Percentiles rank a stretch among this genome's conserved stretches.
phyloP scores from a whole-genome alignment of 2,329 filamentous ascomycete species.

The Lecanicillium sp. region DNA sequence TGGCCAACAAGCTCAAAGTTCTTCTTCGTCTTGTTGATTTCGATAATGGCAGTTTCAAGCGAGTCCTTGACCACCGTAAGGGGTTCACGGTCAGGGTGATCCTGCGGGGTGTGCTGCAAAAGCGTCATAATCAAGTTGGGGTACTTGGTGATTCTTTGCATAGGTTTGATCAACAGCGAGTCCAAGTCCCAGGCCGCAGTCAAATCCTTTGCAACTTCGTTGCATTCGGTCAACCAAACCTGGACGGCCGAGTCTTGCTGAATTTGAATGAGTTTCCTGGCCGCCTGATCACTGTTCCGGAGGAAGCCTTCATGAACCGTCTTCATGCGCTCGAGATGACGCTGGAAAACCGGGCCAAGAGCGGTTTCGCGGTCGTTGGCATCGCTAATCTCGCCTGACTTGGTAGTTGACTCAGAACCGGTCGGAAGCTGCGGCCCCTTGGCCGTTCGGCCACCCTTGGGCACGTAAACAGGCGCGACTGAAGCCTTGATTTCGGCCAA shows the following conservation, averaged over 20 bases:
- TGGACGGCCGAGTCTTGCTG: conserved; percentile 58
- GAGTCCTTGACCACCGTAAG: conserved; percentile 49
- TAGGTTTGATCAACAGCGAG: conserved; percentile 93
- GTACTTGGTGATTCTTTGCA: conserved; percentile 91
- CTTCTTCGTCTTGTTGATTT: conserved; percentile 94
- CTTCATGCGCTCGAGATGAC: conserved; percentile 56
- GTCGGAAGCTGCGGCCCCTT: conserved; percentile 37
- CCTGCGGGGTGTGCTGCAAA: conserved; percentile 68
- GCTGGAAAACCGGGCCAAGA: conserved; percentile 48
- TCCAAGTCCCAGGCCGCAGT: conserved; percentile 93
- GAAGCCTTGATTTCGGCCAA: conserved; percentile 75
- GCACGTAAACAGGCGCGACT: conserved; percentile 71
- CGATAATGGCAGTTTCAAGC: conserved; percentile 63
- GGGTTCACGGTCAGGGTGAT: conserved; percentile 73
- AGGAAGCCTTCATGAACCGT: conserved; percentile 55
- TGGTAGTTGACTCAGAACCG: conserved; percentile 33
- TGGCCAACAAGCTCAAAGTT: conserved; percentile 88
- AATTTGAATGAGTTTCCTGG: conserved; percentile 55
- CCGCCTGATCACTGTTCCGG: conserved; percentile 57
- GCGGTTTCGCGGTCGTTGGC: conserved; percentile 46
- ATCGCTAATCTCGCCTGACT: conserved; percentile 41
- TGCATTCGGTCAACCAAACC: conserved; percentile 92
- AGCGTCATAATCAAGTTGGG: conserved; percentile 78
- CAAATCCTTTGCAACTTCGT: conserved; percentile 83
- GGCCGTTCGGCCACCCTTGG: conserved; percentile 43